Evolutionary conservation across 768 basidiomycete species (phyloP), one percentile per base, ranked within the genome.

Genomic region (Cytidiella melzeri): DNA sequence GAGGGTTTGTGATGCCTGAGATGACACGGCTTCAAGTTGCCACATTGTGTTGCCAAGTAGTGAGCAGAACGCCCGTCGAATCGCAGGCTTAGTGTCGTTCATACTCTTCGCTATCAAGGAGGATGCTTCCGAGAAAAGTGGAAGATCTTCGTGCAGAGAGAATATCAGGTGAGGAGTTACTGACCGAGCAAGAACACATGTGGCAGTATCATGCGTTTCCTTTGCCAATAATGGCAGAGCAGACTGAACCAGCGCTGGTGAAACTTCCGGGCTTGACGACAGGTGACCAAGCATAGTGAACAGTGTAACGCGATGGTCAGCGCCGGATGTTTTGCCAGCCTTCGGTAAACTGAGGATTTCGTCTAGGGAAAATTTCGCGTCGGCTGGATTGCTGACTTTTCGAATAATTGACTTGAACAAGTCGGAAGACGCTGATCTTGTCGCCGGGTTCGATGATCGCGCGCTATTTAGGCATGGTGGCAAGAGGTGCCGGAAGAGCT

Each of bases 291-390:
- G 73, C 83, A 98, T 91, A 1, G 79, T 74, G 67, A 91, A 94
- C 7, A 98, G 71, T 0, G 85, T 73, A 4, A 82, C 64, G 15
- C 94, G 82, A 62, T 98, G 92, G 48, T 95, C 95, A 2, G 87
- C 77, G 1, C 92, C 91, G 1, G 83, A 69, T 0, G 92, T 89
- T 71, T 96, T 99, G 19, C 91, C 87, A 0, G 83, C 65, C 57
- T 85, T 83, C 1, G 92, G 87, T 0, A 92, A 73, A n/a, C 70
- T 68, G 9, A 92, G 68, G 4, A 92, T 64, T 54, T 95, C 91
- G 7, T 70, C 70, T 2, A 83, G 74, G 10, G 81, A 74, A 1
- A 70, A 53, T 5, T 72, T 69, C 9, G 72, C 57, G 20, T 75
- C 70, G 4, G 69, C 67, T 11, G 71, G 54, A 6, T 68, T 59